Evolutionary conservation across 257 asterid species (phyloP).

Genomic region (Paraleonurus japonicus): DNA sequence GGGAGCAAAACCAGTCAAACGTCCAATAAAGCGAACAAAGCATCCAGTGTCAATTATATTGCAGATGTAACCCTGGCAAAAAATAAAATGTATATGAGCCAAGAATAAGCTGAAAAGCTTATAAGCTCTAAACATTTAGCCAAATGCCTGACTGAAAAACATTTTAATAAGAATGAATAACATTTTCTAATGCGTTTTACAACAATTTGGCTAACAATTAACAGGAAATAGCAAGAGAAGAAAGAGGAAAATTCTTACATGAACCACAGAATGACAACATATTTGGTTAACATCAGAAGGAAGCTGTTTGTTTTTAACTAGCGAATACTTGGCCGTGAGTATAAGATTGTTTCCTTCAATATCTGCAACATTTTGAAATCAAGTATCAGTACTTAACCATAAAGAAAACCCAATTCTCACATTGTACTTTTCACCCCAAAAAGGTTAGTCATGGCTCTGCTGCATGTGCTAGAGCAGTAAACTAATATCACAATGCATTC

Average conservation of each 20-base stretch:
- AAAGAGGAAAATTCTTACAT: conserved; percentile 48
- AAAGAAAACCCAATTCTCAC: conserved; percentile 3
- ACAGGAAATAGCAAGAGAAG: conserved; percentile 11
- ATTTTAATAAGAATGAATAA: conserved; percentile 2
- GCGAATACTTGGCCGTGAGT: conserved; percentile 83
- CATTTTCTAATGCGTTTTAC: not conserved
- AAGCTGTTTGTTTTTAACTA: conserved; percentile 58
- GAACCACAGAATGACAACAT: conserved; percentile 68
- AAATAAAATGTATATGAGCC: conserved; percentile 27
- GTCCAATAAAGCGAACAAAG: conserved; percentile 92
- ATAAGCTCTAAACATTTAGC: conserved; percentile 2
- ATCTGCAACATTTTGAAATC: conserved; percentile 49
- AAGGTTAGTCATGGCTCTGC: not conserved
- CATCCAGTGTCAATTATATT: conserved; percentile 90
- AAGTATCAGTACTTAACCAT: not conserved
- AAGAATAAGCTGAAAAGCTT: conserved; percentile 8
- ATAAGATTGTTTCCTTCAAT: conserved; percentile 70
- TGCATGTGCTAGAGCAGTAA: not conserved
- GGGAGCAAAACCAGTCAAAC: conserved; percentile 96
- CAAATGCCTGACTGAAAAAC: not conserved
- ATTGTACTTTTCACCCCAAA: not conserved
- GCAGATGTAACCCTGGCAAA: conserved; percentile 88
- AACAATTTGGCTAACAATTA: not conserved
- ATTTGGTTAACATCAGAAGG: conserved; percentile 76
- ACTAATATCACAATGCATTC: not conserved